Evolutionary conservation across 2,329 filamentous ascomycete species (phyloP), one percentile per base, ranked within the genome.

Genomic region (Ilyonectria mors-panacis): DNA sequence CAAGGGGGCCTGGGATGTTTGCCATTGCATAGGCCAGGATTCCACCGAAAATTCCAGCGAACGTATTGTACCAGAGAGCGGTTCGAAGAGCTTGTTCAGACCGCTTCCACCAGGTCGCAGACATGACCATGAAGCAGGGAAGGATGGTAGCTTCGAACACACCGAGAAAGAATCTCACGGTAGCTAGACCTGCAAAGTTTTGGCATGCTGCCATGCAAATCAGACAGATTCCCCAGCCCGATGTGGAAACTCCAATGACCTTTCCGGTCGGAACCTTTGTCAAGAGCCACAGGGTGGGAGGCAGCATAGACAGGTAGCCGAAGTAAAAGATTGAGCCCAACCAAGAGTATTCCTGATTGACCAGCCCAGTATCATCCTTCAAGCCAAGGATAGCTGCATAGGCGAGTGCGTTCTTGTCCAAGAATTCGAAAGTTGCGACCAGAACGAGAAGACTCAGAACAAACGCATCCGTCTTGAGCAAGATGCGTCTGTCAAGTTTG

Each of bases 281-380:
- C 63, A 75, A 70, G 0, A 77, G 17, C 73, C 73, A 72, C 0
- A 75, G 45, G 0, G 47, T 85, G 0, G 86, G 84, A 64, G 85
- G 87, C 17, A 85, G 82, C 74, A 83, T 85, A 13, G 81, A 77
- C 1, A 88, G 81, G 71, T 88, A 87, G 28, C 81, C 81, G 30
- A 83, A 76, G 72, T 83, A 83, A 53, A 83, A 80, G 48, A 81
- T 77, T 13, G 77, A 78, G 51, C 79, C 77, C 0, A 94, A 83
- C 92, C 92, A 94, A 26, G 85, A 87, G 76, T 91, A 94, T 80
- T 93, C 77, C 48, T 79, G 74, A 39, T 78, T 80, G 1, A 73
- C 63, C 37, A 78, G 75, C 44, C 75, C 33, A 0, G 69, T 60
- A 10, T 73, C 71, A n/a, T 69, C 65, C 5, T 72, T 70, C 35